phyloP scores from a whole-genome alignment of 2,329 filamentous ascomycete genomes.

The Cercospora brassicicola region DNA sequence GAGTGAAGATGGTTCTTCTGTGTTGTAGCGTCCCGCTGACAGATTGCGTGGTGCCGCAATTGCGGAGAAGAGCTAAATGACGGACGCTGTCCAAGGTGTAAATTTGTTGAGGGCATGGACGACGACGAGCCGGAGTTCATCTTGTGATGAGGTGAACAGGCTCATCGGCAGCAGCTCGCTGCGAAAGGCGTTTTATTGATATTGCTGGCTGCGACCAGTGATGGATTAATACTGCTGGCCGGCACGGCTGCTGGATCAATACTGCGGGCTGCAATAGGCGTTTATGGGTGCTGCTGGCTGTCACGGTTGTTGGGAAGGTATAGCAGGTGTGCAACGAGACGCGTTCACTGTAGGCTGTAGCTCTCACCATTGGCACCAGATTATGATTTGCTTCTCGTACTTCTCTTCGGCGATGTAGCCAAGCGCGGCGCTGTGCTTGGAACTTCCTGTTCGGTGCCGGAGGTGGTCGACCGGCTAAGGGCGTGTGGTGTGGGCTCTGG shows the following conservation, averaged over 20 bases:
- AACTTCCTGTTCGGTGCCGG: not conserved
- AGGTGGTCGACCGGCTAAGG: not conserved
- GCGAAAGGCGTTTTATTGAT: not conserved
- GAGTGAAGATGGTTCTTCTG: not conserved
- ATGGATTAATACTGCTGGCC: not conserved
- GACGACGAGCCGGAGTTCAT: not conserved
- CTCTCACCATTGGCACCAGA: not conserved
- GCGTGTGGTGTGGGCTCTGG: not conserved
- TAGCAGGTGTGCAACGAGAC: not conserved
- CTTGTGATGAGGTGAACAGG: not conserved
- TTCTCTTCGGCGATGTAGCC: not conserved
- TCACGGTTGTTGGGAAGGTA: not conserved
- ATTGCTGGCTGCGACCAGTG: not conserved
- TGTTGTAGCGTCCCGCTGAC: not conserved
- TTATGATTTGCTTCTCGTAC: not conserved
- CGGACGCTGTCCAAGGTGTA: conserved; percentile 2
- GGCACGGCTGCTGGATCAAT: not conserved
- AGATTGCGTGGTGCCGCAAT: not conserved
- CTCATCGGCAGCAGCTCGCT: not conserved
- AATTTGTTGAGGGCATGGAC: not conserved
- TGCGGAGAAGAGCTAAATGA: not conserved
- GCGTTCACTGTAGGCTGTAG: not conserved
- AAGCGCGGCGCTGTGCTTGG: not conserved
- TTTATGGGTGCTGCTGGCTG: not conserved
- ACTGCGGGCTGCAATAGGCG: not conserved